Evolutionary conservation across 2,329 filamentous ascomycete genomes (phyloP).

Genomic region (Aspergillus hiratsukae): DNA sequence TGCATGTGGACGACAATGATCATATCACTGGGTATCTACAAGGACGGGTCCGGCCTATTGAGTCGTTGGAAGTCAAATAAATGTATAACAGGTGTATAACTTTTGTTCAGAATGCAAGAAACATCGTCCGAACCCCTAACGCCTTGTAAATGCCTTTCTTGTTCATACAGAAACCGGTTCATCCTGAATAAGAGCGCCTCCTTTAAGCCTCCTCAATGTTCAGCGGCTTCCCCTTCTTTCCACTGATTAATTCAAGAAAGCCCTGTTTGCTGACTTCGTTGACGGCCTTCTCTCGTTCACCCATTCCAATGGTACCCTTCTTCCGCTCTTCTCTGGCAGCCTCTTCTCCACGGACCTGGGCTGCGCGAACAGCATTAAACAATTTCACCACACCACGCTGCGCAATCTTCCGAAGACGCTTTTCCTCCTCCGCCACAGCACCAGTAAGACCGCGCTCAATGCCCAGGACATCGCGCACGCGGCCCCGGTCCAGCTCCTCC

Average conservation of each 20-base stretch:
- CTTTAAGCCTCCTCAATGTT: conserved; percentile 42
- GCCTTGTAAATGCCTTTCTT: conserved; percentile 31
- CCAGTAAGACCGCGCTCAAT: conserved; percentile 52
- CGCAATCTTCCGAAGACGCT: conserved; percentile 76
- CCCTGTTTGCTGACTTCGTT: conserved; percentile 97
- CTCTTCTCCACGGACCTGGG: conserved; percentile 82
- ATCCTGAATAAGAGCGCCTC: conserved; percentile 1
- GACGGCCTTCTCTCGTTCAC: conserved; percentile 76
- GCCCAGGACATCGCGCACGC: conserved; percentile 79
- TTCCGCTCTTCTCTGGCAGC: conserved; percentile 62
- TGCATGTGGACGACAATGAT: not conserved
- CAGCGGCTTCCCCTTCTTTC: conserved; percentile 49
- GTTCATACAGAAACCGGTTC: conserved; percentile 11
- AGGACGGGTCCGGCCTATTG: not conserved
- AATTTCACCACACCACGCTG: conserved; percentile 92
- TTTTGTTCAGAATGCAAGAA: conserved; percentile 7
- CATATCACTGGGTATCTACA: not conserved
- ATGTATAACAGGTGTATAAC: conserved; percentile 12
- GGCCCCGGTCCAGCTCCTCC: conserved; percentile 74
- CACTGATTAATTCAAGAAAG: conserved; percentile 82
- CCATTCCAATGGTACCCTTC: conserved; percentile 72
- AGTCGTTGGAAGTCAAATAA: conserved; percentile 3
- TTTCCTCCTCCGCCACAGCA: conserved; percentile 65
- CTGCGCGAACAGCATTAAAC: conserved; percentile 90
- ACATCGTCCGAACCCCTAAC: conserved; percentile 21